Percentiles rank a stretch among this genome's conserved stretches.
phyloP scores from a whole-genome alignment of 2,329 filamentous ascomycete genomes.

The Coniella lustricola region DNA sequence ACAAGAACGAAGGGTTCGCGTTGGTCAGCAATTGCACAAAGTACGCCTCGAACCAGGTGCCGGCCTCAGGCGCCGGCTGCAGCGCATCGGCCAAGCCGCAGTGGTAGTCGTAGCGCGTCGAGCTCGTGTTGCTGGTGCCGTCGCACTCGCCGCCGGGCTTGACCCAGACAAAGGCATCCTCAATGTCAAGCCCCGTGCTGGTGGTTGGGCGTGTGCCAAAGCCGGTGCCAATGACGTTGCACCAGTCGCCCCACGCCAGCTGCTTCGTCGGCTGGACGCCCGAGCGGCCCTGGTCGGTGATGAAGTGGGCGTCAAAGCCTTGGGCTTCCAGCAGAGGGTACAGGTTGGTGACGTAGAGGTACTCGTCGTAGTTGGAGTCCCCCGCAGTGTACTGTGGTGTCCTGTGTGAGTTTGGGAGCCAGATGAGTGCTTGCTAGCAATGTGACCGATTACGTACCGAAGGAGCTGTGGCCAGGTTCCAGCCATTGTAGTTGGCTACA shows the following conservation, averaged over 20 bases:
- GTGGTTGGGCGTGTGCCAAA: slow-evolving; percentile 57
- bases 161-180: slow-evolving; percentile 64
- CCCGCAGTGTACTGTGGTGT: slow-evolving; percentile 30
- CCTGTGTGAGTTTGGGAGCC: too few species aligned
- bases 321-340: slow-evolving; percentile 49
- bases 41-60: slow-evolving; percentile 59
- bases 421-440: too few species aligned
- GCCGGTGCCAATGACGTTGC: slow-evolving; percentile 49
- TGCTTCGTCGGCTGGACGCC: slow-evolving; percentile 56
- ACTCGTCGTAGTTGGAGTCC: slow-evolving; percentile 45
- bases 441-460: slow-evolving; percentile 12
- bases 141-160: slow-evolving; percentile 59
- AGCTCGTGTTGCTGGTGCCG: slow-evolving; percentile 39
- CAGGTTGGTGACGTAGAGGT: slow-evolving; percentile 56
- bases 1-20: slow-evolving; percentile 44
- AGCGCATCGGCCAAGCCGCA: slow-evolving; percentile 48
- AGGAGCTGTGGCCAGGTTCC: slow-evolving; percentile 34
- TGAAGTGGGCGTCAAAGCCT: slow-evolving; percentile 41
- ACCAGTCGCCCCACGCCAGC: slow-evolving; percentile 58
- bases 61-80: slow-evolving; percentile 62
- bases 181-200: slow-evolving; percentile 50
- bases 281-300: slow-evolving; percentile 44
- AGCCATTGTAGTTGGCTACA: slow-evolving; percentile 51
- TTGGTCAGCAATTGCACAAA: slow-evolving; percentile 50
- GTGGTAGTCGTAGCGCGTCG: slow-evolving; percentile 45